These are phyloP conservation scores for Thelonectria rubi DNA, from an alignment of 2,329 filamentous ascomycete genomes.

Conservation along the genomic window DNA sequence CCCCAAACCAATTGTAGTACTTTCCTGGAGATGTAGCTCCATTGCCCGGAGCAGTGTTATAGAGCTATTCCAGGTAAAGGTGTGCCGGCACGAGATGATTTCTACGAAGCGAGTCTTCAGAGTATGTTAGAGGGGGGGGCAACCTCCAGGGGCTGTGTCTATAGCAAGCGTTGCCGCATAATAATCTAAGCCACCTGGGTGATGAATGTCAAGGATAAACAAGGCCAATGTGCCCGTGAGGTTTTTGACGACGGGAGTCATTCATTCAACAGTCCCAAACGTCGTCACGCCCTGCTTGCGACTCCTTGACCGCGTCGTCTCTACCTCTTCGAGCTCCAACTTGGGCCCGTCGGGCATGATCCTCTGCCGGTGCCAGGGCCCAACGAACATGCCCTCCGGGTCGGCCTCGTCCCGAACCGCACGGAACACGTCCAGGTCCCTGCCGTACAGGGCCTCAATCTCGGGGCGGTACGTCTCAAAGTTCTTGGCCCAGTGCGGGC, in stretches of 20 bases:
- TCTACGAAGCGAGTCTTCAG: conserved; percentile 4
- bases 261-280: conserved; percentile 31
- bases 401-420: conserved; percentile 75
- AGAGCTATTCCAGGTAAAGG: background rate
- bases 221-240: background rate
- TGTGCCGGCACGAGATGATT: background rate
- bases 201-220: background rate
- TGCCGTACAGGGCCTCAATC: conserved; percentile 74
- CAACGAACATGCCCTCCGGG: conserved; percentile 86
- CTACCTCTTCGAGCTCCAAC: conserved; percentile 51
- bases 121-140: background rate
- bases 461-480: conserved; percentile 71
- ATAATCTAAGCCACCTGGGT: conserved; percentile 14
- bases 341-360: conserved; percentile 57
- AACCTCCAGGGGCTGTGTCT: conserved; percentile 11
- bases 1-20: conserved; percentile 10
- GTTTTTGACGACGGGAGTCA: conserved; percentile 8
- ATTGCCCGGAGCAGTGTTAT: conserved; percentile 1
- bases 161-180: conserved; percentile 17
- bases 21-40: conserved; percentile 18
- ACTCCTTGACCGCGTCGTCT: conserved; percentile 42
- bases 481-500: conserved; percentile 94
- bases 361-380: conserved; percentile 85
- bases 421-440: conserved; percentile 72
- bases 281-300: conserved; percentile 41